Base-by-base conservation (phyloP, 2,329 filamentous ascomycete genomes). In the Colletotrichum neosansevieriae region DNA sequence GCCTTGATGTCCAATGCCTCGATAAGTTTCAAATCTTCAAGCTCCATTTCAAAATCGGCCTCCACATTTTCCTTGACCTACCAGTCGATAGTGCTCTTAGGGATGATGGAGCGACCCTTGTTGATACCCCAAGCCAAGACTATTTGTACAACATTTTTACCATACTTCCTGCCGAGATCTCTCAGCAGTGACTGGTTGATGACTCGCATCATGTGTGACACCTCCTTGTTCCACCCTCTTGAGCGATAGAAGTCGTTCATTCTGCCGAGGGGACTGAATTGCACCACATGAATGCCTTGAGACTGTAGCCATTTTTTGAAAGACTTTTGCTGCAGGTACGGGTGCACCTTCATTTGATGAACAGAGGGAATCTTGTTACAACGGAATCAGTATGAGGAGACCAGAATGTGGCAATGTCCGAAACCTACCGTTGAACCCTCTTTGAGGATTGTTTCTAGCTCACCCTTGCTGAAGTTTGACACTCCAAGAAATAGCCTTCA, bases 341-440 rank as follows among this genome's bases (percentile, higher is more conserved):
- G 88, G 77, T 90, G 87, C 7, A 89, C 82, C 75, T 90, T 88
- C 72, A 88, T 81, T 76, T 91, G 88, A 81, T 90, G 57, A 78
- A 71, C 51, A 3, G 74, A 71, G 58, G 74, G 73, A 1, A 72
- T 72, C 36, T 76, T 17, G 6, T 44, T 15, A 44, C 12, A 44
- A 11, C 40, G n/a, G 13, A 44, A 15, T 44, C 40, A 15, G 40
- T 3, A 15, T 6, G 13, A 17, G 9, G 2, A 17, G n/a, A 6
- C 6, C n/a, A 11, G 4, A 36, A 36, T 15, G n/a, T 11, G 10
- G 13, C 40, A 36, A 9, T 36, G 34, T 44, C 44, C 9, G 44
- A 19, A 3, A 67, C 71, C 76, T 78, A 74, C 17, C 58, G 84
- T 75, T 71, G 71, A 71, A 54, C 72, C 71, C 36, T 75, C 45